Evolutionary conservation across 495 filamentous ascomycete species (phyloP).

Genomic region (Penicillium tannophilum): DNA sequence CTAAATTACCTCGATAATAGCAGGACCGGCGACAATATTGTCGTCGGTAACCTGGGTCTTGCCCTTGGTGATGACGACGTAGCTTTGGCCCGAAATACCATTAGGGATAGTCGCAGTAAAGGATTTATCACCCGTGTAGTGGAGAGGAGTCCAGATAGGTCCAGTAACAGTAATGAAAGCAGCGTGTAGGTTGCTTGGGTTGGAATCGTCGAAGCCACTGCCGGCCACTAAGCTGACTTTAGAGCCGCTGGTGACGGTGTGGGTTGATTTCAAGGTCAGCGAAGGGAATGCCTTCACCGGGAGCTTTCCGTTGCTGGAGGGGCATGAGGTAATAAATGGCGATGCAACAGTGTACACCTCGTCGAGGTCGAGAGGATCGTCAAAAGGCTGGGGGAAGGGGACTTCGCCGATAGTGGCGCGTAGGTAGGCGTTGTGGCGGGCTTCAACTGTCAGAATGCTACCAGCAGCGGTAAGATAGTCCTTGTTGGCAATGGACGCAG

Average conservation of each 20-base stretch:
- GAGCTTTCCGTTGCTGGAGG: conserved; percentile 51
- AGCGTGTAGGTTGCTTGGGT: conserved; percentile 12
- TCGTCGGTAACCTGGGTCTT: conserved; percentile 26
- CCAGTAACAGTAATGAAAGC: conserved; percentile 46
- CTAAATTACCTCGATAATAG: conserved; percentile 37
- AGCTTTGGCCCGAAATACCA: conserved; percentile 38
- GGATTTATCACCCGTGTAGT: conserved; percentile 27
- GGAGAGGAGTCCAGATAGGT: conserved; percentile 31
- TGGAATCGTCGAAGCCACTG: conserved; percentile 23
- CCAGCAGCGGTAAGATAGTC: conserved; percentile 59
- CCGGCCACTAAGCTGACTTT: conserved; percentile 19
- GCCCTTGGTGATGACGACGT: conserved; percentile 38
- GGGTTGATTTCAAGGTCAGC: conserved; percentile 27
- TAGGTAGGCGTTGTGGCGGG: conserved; percentile 61
- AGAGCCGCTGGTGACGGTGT: conserved; percentile 18
- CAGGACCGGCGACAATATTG: conserved; percentile 38
- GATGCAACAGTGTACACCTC: conserved; percentile 63
- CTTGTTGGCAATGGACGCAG: conserved; percentile 55
- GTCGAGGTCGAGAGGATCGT: conserved; percentile 58
- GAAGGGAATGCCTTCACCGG: conserved; percentile 61
- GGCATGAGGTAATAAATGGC: conserved; percentile 61
- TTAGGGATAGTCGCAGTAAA: conserved; percentile 38
- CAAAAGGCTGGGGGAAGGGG: conserved; percentile 60
- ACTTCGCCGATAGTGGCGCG: conserved; percentile 49
- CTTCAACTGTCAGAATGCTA: conserved; percentile 63